A percentile compares a stretch with the other conserved stretches of the same genome.
These are phyloP conservation scores for Phenoliferia sp. DNA, from an alignment of 1,284 basidiomycete genomes.

Conservation along the genomic window DNA sequence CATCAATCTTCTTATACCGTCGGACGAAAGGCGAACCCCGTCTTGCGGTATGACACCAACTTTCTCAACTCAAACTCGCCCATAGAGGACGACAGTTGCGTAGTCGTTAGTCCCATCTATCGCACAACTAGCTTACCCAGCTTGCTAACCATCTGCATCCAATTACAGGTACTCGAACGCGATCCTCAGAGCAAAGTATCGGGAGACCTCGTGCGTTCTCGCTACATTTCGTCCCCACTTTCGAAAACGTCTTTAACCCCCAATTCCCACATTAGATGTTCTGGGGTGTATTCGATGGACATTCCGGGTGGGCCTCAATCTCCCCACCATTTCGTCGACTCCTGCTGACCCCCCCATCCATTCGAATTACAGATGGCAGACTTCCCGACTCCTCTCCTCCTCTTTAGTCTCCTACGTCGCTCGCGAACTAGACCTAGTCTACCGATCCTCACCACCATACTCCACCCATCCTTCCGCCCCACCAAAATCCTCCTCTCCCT, in stretches of 20 bases:
- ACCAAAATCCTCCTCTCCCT: neutral
- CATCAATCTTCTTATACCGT: conserved; percentile 48
- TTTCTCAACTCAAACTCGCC: conserved; percentile 78
- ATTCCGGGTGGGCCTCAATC: conserved; percentile 46
- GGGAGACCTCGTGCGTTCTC: conserved; percentile 28
- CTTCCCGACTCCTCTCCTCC: conserved; percentile 76
- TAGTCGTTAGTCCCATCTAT: too few species aligned
- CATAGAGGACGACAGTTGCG: conserved; percentile 79
- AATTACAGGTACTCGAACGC: conserved; percentile 63
- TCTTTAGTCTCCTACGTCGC: conserved; percentile 82
- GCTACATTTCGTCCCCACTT: neutral
- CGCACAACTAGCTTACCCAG: too few species aligned
- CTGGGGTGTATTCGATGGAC: conserved; percentile 18
- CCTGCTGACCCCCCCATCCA: too few species aligned
- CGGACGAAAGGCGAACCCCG: conserved; percentile 42
- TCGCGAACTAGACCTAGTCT: conserved; percentile 56
- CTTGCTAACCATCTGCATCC: too few species aligned
- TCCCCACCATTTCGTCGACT: too few species aligned
- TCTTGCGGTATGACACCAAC: conserved; percentile 67
- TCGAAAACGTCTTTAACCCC: too few species aligned
- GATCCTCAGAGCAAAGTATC: conserved; percentile 27
- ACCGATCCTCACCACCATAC: conserved; percentile 25
- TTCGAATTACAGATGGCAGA: conserved; percentile 76
- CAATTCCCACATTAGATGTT: too few species aligned
- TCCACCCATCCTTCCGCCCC: conserved; percentile 7